phyloP scores from a whole-genome alignment of 257 asterid species.

The Forsythia viridissima region DNA sequence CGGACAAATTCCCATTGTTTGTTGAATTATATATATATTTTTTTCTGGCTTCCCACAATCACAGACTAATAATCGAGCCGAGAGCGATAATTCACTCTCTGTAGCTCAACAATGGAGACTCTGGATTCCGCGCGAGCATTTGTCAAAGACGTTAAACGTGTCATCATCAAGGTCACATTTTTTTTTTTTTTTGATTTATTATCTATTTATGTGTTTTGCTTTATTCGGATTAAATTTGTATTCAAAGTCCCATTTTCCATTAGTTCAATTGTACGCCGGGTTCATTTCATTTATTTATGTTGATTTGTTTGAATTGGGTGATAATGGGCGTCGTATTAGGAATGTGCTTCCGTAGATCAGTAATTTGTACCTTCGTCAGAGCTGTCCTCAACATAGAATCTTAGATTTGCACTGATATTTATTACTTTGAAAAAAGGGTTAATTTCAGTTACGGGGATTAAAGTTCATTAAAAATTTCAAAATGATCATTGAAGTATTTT shows the following conservation, averaged over 20 bases:
- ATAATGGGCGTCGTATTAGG: background rate
- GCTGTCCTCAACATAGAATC: background rate
- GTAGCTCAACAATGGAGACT: constrained; percentile 28
- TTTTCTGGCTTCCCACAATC: background rate
- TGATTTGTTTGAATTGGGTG: constrained; percentile 4
- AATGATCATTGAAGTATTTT: no score
- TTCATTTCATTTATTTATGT: background rate
- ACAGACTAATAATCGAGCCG: background rate
- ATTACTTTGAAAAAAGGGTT: no score
- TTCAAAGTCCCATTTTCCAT: background rate
- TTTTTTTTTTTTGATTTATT: background rate
- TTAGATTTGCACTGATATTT: background rate
- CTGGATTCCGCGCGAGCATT: constrained; percentile 52
- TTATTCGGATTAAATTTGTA: background rate
- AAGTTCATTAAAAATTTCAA: no score
- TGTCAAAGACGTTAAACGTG: constrained; percentile 52
- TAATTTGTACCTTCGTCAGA: background rate
- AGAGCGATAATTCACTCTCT: background rate
- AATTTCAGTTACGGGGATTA: no score
- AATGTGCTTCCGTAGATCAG: background rate
- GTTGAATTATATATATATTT: background rate
- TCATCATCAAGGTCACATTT: constrained; percentile 44
- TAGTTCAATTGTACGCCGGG: background rate
- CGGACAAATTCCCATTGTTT: background rate
- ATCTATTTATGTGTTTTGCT: background rate